Conservation (phyloP, 441 rosid species). For the Metrosideros polymorpha region DNA sequence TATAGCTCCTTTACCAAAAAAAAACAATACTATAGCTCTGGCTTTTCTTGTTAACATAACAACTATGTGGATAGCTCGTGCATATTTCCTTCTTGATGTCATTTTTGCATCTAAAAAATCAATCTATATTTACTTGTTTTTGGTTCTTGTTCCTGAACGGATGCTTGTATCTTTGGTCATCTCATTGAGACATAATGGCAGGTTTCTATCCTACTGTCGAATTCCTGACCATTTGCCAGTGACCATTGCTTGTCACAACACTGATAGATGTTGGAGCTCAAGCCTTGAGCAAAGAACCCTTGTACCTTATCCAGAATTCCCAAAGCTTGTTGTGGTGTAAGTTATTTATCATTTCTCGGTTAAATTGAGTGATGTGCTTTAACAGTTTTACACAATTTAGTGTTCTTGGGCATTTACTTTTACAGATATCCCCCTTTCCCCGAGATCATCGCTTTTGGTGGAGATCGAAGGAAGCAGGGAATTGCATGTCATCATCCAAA, state of each 20-base stretch:
- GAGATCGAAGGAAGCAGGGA: slow-evolving; percentile 66
- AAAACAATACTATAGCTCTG: background rate
- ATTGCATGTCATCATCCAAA: slow-evolving; percentile 98
- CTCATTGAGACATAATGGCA: slow-evolving; percentile 14
- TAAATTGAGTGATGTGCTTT: background rate
- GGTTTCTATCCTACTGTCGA: slow-evolving; percentile 73
- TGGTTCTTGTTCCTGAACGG: background rate
- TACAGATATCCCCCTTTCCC: slow-evolving; percentile 83
- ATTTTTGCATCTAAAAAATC: background rate
- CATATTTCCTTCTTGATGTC: background rate
- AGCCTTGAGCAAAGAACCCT: slow-evolving; percentile 48
- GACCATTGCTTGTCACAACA: slow-evolving; percentile 78
- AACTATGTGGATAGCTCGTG: background rate
- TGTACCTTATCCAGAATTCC: slow-evolving; percentile 56
- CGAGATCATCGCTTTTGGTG: slow-evolving; percentile 82
- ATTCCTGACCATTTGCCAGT: slow-evolving; percentile 73
- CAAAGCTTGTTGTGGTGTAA: slow-evolving; percentile 71
- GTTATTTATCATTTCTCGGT: slow-evolving; percentile 11
- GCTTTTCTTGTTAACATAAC: background rate
- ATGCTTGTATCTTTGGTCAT: background rate
- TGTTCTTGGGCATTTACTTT: slow-evolving; percentile 1
- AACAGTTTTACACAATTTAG: background rate
- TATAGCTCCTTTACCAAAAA: no score
- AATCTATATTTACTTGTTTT: background rate
- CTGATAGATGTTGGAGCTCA: slow-evolving; percentile 81